Conservation (phyloP, 1,284 basidiomycete genomes). For the Trichosporon sp. region DNA sequence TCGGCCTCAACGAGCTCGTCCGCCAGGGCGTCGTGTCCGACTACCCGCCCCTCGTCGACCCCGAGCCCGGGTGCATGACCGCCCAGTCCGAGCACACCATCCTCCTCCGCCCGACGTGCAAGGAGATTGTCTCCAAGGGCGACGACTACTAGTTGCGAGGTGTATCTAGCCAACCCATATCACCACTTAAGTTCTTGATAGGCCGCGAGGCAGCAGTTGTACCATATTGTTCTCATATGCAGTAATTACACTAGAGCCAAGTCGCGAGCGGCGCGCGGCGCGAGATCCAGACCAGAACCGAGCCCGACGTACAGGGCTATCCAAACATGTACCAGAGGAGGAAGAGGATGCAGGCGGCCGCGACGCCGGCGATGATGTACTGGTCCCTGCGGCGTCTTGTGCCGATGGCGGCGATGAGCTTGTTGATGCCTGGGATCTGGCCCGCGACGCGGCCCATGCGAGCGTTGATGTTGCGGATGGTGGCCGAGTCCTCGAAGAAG, state of each 20-base stretch:
- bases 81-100: constrained; percentile 97
- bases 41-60: constrained; percentile 90
- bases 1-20: constrained; percentile 87
- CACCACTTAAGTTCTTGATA: not conserved
- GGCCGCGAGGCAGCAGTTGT: not conserved
- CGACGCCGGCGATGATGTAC: constrained; percentile 79
- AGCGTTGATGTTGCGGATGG: constrained; percentile 69
- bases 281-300: not conserved
- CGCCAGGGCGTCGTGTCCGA: constrained; percentile 81
- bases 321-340: constrained; percentile 72
- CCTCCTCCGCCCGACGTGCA: constrained; percentile 79
- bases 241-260: constrained; percentile 6
- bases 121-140: constrained; percentile 91
- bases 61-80: constrained; percentile 67
- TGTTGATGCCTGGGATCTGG: constrained; percentile 90
- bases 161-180: not conserved
- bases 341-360: constrained; percentile 75
- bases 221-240: constrained; percentile 2
- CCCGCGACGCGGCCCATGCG: constrained; percentile 77
- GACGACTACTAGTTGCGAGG: constrained; percentile 67
- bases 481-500: constrained; percentile 75
- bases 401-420: constrained; percentile 85
- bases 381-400: constrained; percentile 83
- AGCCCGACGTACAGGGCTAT: constrained; percentile 36
- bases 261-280: not conserved